A percentile compares a stretch with the other conserved stretches of the same genome.
phyloP scores from a whole-genome alignment of 2,329 filamentous ascomycete genomes.

The Claviceps citrina region DNA sequence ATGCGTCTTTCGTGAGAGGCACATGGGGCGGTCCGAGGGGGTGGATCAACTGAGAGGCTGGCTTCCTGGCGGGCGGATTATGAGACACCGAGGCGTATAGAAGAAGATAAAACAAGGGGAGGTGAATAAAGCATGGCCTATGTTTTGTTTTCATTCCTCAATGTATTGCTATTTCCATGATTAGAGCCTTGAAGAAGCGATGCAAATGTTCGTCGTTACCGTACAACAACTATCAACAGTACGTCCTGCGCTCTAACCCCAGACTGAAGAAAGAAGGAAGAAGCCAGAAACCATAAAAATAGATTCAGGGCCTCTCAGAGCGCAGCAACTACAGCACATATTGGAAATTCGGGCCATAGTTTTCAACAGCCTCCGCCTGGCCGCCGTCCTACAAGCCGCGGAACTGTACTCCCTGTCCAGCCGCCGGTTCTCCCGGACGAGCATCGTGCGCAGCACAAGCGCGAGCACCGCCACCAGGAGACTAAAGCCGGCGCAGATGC shows the following conservation, averaged over 20 bases:
- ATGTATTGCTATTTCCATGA: too few species aligned
- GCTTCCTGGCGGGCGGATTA: neutral
- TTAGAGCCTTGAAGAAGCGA: too few species aligned
- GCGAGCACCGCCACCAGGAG: conserved; percentile 8
- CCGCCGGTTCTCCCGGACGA: conserved; percentile 7
- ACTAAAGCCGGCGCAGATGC: conserved; percentile 5
- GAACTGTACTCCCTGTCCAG: conserved; percentile 1
- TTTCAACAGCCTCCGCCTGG: conserved; percentile 3
- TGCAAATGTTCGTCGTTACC: too few species aligned
- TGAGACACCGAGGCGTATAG: neutral
- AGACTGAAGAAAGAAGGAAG: too few species aligned
- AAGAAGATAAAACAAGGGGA: neutral
- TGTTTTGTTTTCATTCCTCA: too few species aligned
- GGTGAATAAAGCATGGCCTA: too few species aligned
- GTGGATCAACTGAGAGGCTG: conserved; percentile 17
- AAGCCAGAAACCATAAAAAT: too few species aligned
- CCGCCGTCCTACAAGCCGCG: neutral
- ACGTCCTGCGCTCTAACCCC: too few species aligned
- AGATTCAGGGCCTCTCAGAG: too few species aligned
- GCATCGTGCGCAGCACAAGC: conserved; percentile 1
- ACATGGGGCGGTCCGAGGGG: conserved; percentile 47
- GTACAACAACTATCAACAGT: too few species aligned
- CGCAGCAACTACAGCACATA: conserved; percentile 4
- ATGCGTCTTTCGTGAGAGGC: conserved; percentile 43
- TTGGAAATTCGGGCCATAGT: conserved; percentile 6